Percentiles rank a stretch among this genome's conserved stretches.
Evolutionary conservation across 495 filamentous ascomycete genomes (phyloP).

Genomic region (Hypoxylon fuscum): DNA sequence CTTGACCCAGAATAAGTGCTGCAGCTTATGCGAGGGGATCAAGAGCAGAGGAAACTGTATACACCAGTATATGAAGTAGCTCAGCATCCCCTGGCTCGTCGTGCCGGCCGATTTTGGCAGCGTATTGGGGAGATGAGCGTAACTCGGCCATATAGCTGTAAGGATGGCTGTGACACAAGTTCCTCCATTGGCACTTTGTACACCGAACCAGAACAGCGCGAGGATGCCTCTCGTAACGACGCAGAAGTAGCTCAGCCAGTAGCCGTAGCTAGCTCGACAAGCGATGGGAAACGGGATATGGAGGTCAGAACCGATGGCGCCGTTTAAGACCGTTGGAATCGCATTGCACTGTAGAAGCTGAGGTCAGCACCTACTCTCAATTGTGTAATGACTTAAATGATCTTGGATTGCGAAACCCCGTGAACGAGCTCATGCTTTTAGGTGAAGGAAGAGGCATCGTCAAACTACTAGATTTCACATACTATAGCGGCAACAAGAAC

Average conservation of each 20-base stretch:
- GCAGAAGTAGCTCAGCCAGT: conserved; percentile 71
- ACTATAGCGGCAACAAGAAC: conserved; percentile 41
- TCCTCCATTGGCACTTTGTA: conserved; percentile 72
- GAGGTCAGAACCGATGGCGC: conserved; percentile 67
- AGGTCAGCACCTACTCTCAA: background rate
- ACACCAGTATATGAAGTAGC: conserved; percentile 67
- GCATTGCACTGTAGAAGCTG: conserved; percentile 41
- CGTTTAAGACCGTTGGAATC: conserved; percentile 69
- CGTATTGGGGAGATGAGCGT: conserved; percentile 57
- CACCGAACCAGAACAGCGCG: conserved; percentile 75
- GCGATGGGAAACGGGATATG: conserved; percentile 74
- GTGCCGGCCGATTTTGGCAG: conserved; percentile 67
- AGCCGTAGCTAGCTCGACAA: conserved; percentile 71
- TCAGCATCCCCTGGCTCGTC: conserved; percentile 67
- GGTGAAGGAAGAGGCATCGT: background rate
- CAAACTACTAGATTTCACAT: background rate
- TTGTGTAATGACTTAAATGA: background rate
- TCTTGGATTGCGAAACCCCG: background rate
- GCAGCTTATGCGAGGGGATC: conserved; percentile 63
- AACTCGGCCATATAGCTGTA: conserved; percentile 73
- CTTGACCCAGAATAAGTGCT: conserved; percentile 67
- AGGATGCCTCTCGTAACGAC: conserved; percentile 70
- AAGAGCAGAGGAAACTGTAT: conserved; percentile 60
- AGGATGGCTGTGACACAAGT: conserved; percentile 71
- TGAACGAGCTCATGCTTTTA: too few species aligned